Evolutionary conservation across 192 early-diverging fungal species (phyloP).

Genomic region (Gigaspora rosea): DNA sequence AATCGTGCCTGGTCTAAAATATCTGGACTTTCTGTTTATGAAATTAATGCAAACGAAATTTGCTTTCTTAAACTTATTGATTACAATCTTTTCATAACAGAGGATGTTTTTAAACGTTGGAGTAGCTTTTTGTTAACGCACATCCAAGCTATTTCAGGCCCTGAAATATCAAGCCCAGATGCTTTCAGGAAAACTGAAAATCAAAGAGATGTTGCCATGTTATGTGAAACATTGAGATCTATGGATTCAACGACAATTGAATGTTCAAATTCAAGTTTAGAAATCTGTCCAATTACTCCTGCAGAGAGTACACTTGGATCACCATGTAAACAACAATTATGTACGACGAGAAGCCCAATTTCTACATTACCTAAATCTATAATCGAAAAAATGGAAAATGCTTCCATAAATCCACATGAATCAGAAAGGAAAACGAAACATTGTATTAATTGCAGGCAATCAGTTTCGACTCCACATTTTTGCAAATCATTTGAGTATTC

Average conservation of each 20-base stretch:
- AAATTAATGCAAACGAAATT: constrained; percentile 82
- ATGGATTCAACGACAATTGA: constrained; percentile 22
- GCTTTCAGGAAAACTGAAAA: constrained; percentile 26
- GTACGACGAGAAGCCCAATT: no score
- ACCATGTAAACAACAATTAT: no score
- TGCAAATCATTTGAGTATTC: no score
- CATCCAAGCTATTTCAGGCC: constrained; percentile 37
- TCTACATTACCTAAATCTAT: no score
- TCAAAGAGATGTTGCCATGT: constrained; percentile 14
- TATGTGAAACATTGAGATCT: constrained; percentile 24
- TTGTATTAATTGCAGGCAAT: no score
- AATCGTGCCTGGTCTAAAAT: constrained; percentile 91
- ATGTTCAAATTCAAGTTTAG: background rate
- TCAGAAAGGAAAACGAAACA: no score
- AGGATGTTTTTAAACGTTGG: constrained; percentile 59
- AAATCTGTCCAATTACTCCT: no score
- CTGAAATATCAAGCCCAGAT: constrained; percentile 17
- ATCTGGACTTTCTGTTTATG: constrained; percentile 69
- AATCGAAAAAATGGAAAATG: no score
- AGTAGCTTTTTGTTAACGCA: constrained; percentile 45
- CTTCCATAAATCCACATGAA: no score
- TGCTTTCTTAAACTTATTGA: constrained; percentile 77
- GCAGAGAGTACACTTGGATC: no score
- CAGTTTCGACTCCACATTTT: no score
- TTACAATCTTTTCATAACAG: constrained; percentile 71